A percentile compares a stretch with the other conserved stretches of the same genome.
Evolutionary conservation across 495 filamentous ascomycete genomes (phyloP).

Genomic region (Hypomontagnella submonticulosa): DNA sequence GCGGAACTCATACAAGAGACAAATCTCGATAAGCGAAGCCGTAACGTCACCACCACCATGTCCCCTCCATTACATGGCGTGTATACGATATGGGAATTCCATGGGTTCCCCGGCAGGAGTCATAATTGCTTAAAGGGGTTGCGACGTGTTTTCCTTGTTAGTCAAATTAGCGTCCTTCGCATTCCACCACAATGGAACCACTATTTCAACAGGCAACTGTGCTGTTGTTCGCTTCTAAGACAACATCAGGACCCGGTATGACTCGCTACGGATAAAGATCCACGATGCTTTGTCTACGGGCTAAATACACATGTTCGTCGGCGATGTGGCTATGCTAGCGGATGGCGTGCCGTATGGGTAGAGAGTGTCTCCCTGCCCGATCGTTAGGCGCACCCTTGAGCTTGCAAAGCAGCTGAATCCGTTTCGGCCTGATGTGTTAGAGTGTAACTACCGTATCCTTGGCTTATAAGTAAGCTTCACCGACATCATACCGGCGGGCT

Average conservation of each 20-base stretch:
- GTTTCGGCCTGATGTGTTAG: not conserved
- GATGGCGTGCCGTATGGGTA: not conserved
- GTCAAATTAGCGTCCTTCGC: not conserved
- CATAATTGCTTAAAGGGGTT: no score
- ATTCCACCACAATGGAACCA: not conserved
- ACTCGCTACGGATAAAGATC: conserved; percentile 5
- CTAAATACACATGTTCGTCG: not conserved
- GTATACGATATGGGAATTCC: not conserved
- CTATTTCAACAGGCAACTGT: conserved; percentile 14
- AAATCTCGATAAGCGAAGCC: not conserved
- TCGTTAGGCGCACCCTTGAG: conserved; percentile 28
- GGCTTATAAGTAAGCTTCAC: conserved; percentile 5
- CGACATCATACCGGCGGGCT: conserved; percentile 3
- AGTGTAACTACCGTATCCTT: conserved; percentile 1
- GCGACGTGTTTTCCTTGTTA: not conserved
- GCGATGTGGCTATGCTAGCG: conserved; percentile 12
- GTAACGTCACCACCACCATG: not conserved
- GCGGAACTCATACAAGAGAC: conserved; percentile 1
- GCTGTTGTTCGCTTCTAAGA: not conserved
- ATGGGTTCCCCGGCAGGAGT: not conserved
- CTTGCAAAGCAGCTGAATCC: not conserved
- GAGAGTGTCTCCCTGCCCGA: not conserved
- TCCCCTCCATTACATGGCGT: not conserved
- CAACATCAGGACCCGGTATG: not conserved
- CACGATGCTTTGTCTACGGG: not conserved